phyloP scores from a whole-genome alignment of 805 yeast genomes.

The Osmozyma mogii region DNA sequence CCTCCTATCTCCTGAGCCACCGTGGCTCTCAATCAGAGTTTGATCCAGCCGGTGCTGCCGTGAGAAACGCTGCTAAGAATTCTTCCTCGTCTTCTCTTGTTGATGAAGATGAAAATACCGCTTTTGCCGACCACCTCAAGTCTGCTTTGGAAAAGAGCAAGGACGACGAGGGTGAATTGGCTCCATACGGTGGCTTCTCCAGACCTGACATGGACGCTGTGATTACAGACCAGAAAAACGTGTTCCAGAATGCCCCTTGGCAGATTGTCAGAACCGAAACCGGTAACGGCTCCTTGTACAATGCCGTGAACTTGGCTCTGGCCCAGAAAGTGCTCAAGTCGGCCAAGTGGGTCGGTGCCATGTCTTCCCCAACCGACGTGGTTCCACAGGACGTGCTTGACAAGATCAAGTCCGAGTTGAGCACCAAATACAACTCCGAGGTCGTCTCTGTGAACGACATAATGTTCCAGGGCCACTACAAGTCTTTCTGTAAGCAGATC shows the following conservation, averaged over 20 bases:
- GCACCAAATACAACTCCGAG: slow-evolving; percentile 44
- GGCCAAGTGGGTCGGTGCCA: slow-evolving; percentile 76
- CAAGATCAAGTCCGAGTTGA: slow-evolving; percentile 43
- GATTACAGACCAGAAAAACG: slow-evolving; percentile 33
- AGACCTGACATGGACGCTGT: slow-evolving; percentile 46
- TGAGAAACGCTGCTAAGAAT: too few relatives aligned
- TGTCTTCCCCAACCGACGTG: slow-evolving; percentile 85
- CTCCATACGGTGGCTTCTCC: slow-evolving; percentile 72
- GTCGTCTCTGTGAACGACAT: slow-evolving; percentile 71
- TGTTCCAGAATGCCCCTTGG: slow-evolving; percentile 65
- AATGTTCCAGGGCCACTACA: slow-evolving; percentile 84
- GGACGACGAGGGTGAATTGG: slow-evolving; percentile 20
- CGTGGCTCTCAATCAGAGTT: too few relatives aligned
- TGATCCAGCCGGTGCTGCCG: too few relatives aligned
- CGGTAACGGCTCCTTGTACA: slow-evolving; percentile 84
- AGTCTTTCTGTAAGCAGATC: slow-evolving; percentile 86
- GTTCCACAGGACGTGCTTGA: slow-evolving; percentile 50
- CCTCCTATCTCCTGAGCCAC: too few relatives aligned
- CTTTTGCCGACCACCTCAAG: not conserved
- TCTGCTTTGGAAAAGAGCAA: too few relatives aligned
- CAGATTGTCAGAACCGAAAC: slow-evolving; percentile 54
- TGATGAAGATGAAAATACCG: slow-evolving; percentile 10
- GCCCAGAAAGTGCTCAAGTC: slow-evolving; percentile 28
- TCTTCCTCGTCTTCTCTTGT: too few relatives aligned
- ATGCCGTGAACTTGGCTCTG: slow-evolving; percentile 64